Evolutionary conservation across 106 monocot species (phyloP).

Genomic region (Platanthera zijinensis): DNA sequence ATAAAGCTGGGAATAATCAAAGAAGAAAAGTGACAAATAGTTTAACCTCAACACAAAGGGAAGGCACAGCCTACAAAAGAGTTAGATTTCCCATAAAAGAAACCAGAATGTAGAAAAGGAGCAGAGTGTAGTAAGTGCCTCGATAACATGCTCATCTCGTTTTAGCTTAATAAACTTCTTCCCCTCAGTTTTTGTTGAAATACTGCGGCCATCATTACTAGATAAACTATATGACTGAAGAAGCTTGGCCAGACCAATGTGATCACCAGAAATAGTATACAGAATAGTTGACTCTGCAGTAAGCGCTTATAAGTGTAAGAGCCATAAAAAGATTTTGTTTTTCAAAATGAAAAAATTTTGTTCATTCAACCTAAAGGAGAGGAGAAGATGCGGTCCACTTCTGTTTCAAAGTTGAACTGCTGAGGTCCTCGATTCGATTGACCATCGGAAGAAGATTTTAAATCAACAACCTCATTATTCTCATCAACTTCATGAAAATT

Average conservation of each 20-base stretch:
- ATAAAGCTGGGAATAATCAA: background rate
- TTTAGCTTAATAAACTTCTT: slow-evolving; percentile 87
- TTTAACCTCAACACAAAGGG: background rate
- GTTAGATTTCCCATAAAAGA: background rate
- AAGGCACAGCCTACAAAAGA: background rate
- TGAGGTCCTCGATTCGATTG: slow-evolving; percentile 44
- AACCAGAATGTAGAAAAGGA: background rate
- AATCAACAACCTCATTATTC: slow-evolving; percentile 76
- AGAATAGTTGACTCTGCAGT: slow-evolving; percentile 79
- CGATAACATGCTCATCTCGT: slow-evolving; percentile 73
- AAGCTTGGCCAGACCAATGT: slow-evolving; percentile 69
- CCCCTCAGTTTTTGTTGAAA: slow-evolving; percentile 80
- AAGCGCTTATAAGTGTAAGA: slow-evolving; percentile 5
- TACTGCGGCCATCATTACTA: slow-evolving; percentile 53
- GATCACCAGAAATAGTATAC: slow-evolving; percentile 80
- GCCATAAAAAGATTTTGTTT: background rate
- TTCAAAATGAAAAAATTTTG: background rate
- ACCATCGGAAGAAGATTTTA: slow-evolving; percentile 52
- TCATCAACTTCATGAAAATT: slow-evolving; percentile 34
- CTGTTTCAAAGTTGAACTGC: slow-evolving; percentile 72
- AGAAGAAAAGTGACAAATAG: background rate
- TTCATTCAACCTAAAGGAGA: slow-evolving; percentile 61
- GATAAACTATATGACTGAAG: slow-evolving; percentile 67
- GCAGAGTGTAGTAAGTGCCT: slow-evolving; percentile 32
- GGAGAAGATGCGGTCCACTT: slow-evolving; percentile 87